Evolutionary conservation across 768 basidiomycete genomes (phyloP).

Genomic region (Boletellus ananiceps): DNA sequence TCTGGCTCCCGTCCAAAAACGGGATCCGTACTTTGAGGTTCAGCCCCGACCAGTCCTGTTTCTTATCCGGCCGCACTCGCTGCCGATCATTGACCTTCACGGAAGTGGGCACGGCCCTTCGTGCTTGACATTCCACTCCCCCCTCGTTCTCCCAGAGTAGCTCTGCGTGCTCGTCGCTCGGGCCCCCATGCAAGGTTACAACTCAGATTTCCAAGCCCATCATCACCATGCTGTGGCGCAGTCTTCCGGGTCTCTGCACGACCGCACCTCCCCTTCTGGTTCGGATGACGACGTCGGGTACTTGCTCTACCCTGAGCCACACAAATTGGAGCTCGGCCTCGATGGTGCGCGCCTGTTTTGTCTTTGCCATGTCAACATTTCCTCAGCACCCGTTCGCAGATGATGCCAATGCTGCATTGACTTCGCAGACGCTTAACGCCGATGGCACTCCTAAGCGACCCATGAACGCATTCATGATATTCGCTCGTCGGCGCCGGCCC

Average conservation of each 20-base stretch:
- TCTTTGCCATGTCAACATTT: constrained; percentile 11
- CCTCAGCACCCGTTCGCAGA: constrained; percentile 23
- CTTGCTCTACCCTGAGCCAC: constrained; percentile 29
- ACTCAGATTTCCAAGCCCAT: constrained; percentile 17
- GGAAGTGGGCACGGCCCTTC: constrained; percentile 7
- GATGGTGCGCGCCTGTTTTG: constrained; percentile 38
- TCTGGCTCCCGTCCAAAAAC: constrained; percentile 15
- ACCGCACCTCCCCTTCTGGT: constrained; percentile 49
- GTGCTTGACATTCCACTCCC: constrained; percentile 5
- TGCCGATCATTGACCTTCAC: constrained; percentile 28
- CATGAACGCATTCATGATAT: constrained; percentile 96
- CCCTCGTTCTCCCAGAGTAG: background rate
- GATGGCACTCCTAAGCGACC: constrained; percentile 87
- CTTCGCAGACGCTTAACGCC: constrained; percentile 74
- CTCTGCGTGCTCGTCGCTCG: constrained; percentile 3
- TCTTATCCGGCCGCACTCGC: constrained; percentile 21
- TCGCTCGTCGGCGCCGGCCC: constrained; percentile 74
- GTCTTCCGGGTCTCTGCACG: constrained; percentile 31
- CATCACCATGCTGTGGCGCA: constrained; percentile 27
- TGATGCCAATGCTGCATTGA: constrained; percentile 48
- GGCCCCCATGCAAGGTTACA: constrained; percentile 29
- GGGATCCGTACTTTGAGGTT: constrained; percentile 12
- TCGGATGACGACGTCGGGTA: constrained; percentile 50
- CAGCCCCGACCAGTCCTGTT: constrained; percentile 23
- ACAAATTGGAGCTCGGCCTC: constrained; percentile 39